Evolutionary conservation across 2,329 filamentous ascomycete species (phyloP), one percentile per base, ranked within the genome.

Genomic region (Penicillium frequentans): DNA sequence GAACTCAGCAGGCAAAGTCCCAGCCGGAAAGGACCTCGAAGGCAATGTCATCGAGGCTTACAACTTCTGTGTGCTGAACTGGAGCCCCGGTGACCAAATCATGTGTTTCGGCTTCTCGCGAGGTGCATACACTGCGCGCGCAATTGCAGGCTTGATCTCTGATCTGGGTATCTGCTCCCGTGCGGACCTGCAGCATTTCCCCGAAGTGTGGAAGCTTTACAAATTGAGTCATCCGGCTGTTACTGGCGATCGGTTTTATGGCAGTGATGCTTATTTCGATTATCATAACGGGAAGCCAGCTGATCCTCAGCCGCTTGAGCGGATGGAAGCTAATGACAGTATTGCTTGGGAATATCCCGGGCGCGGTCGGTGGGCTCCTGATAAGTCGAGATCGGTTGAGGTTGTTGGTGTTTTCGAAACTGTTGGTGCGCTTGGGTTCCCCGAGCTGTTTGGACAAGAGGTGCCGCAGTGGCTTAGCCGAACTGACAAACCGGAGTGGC

Each of bases 361-460:
- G 1, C 39, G 61, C 11, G 52, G 57, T 23, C 50, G 49, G 21
- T 58, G 55, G 55, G 55, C 55, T 23, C 33, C 54, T 21, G 48
- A 60, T 3, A 60, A 59, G 1, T 63, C 63, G 8, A 53, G 62
- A 13, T 44, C 58, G 16, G 58, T 65, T 19, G 60, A 73, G 51
- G 69, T 70, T 1, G 69, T 74, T 11, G 71, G 70, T 3, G 70
- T 72, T 8, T 74, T 67, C 53, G 71, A 73, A 39, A 74, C 70
- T 0, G 71, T 73, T 4, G 69, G 69, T 5, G 65, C 66, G 14
- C 60, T 74, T 55, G 71, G 71, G 5, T 64, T 73, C 50, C 71
- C 71, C 3, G 43, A 69, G 60, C 53, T 67, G 14, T 11, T 65
- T 14, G 63, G 62, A 3, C 53, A 65, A 37, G 61, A 63, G 26